Evolutionary conservation across 1,284 basidiomycete species (phyloP).

Genomic region (Polyporus tsugae): DNA sequence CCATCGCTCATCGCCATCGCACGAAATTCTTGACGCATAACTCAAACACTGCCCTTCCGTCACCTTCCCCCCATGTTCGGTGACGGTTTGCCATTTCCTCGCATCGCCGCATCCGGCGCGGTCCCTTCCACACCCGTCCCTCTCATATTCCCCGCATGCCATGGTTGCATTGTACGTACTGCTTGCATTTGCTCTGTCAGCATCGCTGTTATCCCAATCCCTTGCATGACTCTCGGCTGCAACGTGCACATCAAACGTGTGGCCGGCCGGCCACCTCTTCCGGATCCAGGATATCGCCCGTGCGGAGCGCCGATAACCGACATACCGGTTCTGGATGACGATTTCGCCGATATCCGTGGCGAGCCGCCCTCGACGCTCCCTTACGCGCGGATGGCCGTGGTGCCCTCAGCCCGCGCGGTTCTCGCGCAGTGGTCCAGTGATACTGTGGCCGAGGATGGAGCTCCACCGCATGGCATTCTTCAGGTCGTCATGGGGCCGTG

Average conservation of each 20-base stretch:
- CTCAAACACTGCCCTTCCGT: slow-evolving; percentile 1
- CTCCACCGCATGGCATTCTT: slow-evolving; percentile 16
- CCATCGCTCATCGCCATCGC: slow-evolving; percentile 29
- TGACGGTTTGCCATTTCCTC: slow-evolving; percentile 26
- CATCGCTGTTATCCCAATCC: slow-evolving; percentile 22
- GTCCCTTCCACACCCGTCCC: slow-evolving; percentile 8
- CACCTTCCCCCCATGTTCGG: slow-evolving; percentile 16
- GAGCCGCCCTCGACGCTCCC: not conserved
- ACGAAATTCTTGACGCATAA: slow-evolving; percentile 17
- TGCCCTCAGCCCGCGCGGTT: slow-evolving; percentile 6
- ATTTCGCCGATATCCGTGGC: slow-evolving; percentile 13
- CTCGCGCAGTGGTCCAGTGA: slow-evolving; percentile 18
- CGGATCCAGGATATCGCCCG: slow-evolving; percentile 4
- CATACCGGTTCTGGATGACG: slow-evolving; percentile 1
- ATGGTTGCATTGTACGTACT: slow-evolving; percentile 27
- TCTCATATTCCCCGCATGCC: slow-evolving; percentile 14
- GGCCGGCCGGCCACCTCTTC: not conserved
- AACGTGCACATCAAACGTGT: slow-evolving; percentile 2
- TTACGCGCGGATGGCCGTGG: not conserved
- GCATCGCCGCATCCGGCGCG: slow-evolving; percentile 21
- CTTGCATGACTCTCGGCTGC: slow-evolving; percentile 9
- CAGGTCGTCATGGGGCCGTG: slow-evolving; percentile 18
- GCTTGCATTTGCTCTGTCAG: slow-evolving; percentile 26
- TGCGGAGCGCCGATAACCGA: slow-evolving; percentile 20
- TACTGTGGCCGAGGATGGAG: slow-evolving; percentile 17